Evolutionary conservation across 1,139 yeast species (phyloP).

Genomic region (Yamadazyma epiphylla): DNA sequence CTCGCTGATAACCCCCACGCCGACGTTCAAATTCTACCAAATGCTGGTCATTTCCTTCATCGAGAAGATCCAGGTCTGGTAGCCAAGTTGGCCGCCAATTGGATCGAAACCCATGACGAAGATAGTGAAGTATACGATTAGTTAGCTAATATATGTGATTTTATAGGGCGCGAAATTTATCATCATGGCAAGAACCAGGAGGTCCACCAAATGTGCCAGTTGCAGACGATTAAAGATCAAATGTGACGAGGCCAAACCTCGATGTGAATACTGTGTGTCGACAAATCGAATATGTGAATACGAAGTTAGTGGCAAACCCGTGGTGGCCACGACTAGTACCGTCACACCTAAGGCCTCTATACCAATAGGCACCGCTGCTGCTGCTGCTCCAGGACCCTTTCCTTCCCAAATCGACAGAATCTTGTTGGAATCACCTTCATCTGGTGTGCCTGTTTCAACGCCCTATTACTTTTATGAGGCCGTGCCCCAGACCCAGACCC

Average conservation of each 20-base stretch:
- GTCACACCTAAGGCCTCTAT: no score
- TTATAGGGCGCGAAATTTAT: not conserved
- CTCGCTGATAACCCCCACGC: conserved; percentile 19
- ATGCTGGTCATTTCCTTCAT: conserved; percentile 41
- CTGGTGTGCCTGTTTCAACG: no score
- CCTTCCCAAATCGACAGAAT: no score
- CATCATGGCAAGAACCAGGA: conserved; percentile 2
- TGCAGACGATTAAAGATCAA: conserved; percentile 24
- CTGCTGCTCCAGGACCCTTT: conserved; percentile 1
- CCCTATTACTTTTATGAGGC: no score
- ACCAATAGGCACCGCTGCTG: not conserved
- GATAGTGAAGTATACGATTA: no score
- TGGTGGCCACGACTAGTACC: no score
- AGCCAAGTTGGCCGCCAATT: conserved; percentile 22
- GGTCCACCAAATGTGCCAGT: conserved; percentile 18
- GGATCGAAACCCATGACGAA: conserved; percentile 14
- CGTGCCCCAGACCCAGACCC: no score
- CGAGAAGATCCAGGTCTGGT: conserved; percentile 35
- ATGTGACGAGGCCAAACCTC: conserved; percentile 28
- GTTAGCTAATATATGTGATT: not conserved
- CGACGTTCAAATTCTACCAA: conserved; percentile 25
- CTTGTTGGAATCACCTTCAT: no score
- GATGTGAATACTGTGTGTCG: conserved; percentile 31
- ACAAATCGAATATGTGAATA: conserved; percentile 26
- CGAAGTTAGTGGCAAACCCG: conserved; percentile 4